Evolutionary conservation across 1,284 basidiomycete genomes (phyloP).

Genomic region (Fomitopsis pinicola): DNA sequence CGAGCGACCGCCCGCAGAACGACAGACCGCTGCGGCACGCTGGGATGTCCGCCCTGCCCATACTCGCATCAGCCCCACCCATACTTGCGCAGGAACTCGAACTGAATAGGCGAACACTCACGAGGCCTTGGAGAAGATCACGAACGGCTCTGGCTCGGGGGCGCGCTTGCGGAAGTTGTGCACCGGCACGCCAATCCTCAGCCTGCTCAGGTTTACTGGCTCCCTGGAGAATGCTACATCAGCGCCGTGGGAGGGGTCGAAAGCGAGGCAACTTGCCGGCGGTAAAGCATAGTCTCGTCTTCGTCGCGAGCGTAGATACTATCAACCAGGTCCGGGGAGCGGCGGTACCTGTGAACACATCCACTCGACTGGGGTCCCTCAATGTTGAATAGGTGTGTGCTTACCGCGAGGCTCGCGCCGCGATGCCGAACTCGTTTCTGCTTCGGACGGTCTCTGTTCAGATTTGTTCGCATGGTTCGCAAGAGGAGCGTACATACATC

Average conservation of each 20-base stretch:
- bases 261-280: not conserved
- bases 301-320: constrained; percentile 2
- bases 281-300: not conserved
- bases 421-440: constrained; percentile 1
- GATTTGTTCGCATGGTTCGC: not conserved
- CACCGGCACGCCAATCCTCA: not conserved
- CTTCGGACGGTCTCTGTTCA: not conserved
- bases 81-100: not conserved
- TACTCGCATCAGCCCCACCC: not conserved
- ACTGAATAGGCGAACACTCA: not conserved
- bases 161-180: not conserved
- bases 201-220: not conserved
- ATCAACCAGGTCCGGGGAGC: not conserved
- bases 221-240: not conserved
- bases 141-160: not conserved
- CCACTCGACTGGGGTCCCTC: not conserved
- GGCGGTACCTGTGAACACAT: not conserved
- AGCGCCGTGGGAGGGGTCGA: not conserved
- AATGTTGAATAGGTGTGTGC: not conserved
- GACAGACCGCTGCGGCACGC: not conserved
- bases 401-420: not conserved
- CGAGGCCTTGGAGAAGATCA: not conserved
- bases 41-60: not conserved
- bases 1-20: not conserved
- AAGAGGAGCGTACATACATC: not conserved